Conservation (phyloP, 1,284 basidiomycete genomes). For the Cerrena zonata region DNA sequence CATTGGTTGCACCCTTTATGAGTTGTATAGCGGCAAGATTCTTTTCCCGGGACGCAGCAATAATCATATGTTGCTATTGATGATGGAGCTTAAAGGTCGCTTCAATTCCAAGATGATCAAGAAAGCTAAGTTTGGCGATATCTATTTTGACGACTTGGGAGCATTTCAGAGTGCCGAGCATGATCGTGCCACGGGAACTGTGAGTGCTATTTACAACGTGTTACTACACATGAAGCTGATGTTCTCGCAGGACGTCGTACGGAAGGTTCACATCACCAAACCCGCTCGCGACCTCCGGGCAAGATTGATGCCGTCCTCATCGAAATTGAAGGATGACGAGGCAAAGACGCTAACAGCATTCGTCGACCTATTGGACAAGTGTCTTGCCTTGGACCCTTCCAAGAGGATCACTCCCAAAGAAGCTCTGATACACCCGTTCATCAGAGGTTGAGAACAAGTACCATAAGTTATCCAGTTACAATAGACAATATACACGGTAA, state of each 20-base stretch:
- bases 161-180: slow-evolving; percentile 77
- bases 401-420: slow-evolving; percentile 84
- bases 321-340: slow-evolving; percentile 85
- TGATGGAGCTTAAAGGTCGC: slow-evolving; percentile 95
- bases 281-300: slow-evolving; percentile 76
- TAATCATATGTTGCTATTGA: slow-evolving; percentile 94
- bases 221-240: slow-evolving; percentile 15
- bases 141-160: slow-evolving; percentile 91
- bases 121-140: slow-evolving; percentile 84
- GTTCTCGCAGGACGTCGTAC: slow-evolving; percentile 62
- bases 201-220: slow-evolving; percentile 37
- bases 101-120: slow-evolving; percentile 93
- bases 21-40: slow-evolving; percentile 97
- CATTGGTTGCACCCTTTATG: slow-evolving; percentile 94
- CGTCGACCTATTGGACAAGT: slow-evolving; percentile 88
- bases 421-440: slow-evolving; percentile 83
- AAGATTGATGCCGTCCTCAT: slow-evolving; percentile 75
- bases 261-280: slow-evolving; percentile 81
- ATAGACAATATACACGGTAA: slow-evolving; percentile 3
- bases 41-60: slow-evolving; percentile 94
- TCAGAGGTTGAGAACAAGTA: slow-evolving; percentile 47
- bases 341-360: slow-evolving; percentile 78
- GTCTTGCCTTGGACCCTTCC: slow-evolving; percentile 83
- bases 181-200: slow-evolving; percentile 77
- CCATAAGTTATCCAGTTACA: background rate